These are phyloP conservation scores for Marsdenia floribunda DNA, from an alignment of 257 asterid genomes.

Conservation along the genomic window DNA sequence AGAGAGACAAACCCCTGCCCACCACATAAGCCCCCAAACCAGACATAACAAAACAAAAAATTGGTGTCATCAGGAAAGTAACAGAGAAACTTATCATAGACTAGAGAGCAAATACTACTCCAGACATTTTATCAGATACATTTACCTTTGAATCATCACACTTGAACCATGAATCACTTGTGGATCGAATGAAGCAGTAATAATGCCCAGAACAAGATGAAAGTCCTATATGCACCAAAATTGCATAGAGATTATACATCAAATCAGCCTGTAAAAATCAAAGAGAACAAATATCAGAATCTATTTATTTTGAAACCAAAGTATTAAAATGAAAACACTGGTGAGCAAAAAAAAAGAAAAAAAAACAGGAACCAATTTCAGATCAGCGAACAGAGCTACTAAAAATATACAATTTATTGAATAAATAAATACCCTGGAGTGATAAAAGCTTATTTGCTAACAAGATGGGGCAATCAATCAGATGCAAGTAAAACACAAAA, in stretches of 20 bases:
- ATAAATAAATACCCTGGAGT: background rate
- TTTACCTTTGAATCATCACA: conserved; percentile 82
- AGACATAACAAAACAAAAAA: background rate
- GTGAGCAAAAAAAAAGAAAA: too few relatives aligned
- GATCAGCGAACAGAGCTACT: background rate
- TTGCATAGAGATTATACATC: conserved; percentile 65
- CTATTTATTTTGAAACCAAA: background rate
- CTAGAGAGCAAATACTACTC: background rate
- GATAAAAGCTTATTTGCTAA: background rate
- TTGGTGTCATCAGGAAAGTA: background rate
- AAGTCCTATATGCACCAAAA: conserved; percentile 76
- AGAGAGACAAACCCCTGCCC: background rate
- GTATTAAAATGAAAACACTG: background rate
- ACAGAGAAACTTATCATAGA: background rate
- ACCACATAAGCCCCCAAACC: background rate
- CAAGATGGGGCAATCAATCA: background rate
- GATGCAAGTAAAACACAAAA: background rate
- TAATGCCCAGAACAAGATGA: conserved; percentile 82
- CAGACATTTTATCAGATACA: background rate
- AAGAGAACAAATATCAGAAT: background rate
- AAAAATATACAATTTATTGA: background rate
- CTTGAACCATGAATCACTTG: conserved; percentile 66
- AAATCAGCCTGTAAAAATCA: conserved; percentile 47
- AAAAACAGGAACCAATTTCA: background rate
- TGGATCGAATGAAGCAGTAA: conserved; percentile 64